A percentile compares a stretch with the other conserved stretches of the same genome.
These are phyloP conservation scores for Dispira simplex DNA, from an alignment of 192 early-diverging fungal species.

Conservation along the genomic window DNA sequence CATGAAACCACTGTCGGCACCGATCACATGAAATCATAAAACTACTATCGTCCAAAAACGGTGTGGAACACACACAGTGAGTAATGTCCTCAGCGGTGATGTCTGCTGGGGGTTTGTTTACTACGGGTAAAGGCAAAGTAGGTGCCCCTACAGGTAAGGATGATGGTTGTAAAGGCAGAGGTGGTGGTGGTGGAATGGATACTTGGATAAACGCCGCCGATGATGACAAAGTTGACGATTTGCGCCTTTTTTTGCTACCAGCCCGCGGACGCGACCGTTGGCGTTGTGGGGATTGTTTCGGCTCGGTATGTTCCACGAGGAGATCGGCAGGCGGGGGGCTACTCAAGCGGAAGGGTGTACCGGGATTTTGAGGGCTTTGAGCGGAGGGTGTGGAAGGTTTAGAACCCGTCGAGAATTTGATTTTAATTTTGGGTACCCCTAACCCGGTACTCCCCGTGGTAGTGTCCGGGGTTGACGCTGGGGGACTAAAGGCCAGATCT, in stretches of 20 bases:
- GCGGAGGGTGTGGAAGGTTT: too few species aligned
- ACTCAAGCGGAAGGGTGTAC: too few species aligned
- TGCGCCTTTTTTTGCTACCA: not conserved
- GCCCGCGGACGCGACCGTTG: too few species aligned
- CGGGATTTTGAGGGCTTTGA: too few species aligned
- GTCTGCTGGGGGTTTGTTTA: not conserved
- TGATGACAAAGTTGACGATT: not conserved
- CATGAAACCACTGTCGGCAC: slow-evolving; percentile 48
- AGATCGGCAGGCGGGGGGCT: too few species aligned
- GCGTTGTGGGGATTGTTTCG: too few species aligned
- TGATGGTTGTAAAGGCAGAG: not conserved
- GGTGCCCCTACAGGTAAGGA: not conserved
- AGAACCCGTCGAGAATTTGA: not conserved
- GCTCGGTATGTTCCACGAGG: too few species aligned
- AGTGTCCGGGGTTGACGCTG: too few species aligned
- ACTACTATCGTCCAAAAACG: slow-evolving; percentile 36
- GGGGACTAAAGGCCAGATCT: too few species aligned
- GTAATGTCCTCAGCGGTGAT: slow-evolving; percentile 22
- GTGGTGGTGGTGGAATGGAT: too few species aligned
- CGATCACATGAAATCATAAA: slow-evolving; percentile 49
- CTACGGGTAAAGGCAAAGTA: not conserved
- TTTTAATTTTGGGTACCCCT: slow-evolving; percentile 6
- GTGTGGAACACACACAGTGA: slow-evolving; percentile 37
- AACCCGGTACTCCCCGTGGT: too few species aligned
- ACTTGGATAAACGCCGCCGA: not conserved